phyloP scores from a whole-genome alignment of 2,329 filamentous ascomycete species.

The Cercospora sp. region DNA sequence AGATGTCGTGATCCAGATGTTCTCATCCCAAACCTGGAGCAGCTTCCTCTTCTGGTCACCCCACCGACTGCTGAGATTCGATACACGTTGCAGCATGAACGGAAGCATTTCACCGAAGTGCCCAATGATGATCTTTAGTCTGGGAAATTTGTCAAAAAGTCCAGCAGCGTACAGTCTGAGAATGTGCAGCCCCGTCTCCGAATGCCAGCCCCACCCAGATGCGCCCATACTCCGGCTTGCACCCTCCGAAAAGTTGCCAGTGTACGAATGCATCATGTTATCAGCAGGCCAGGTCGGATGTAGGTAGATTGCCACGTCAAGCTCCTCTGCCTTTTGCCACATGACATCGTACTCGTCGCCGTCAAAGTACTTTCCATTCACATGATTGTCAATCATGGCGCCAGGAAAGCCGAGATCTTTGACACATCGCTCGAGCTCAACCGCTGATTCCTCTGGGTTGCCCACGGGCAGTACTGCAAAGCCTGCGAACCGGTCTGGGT shows the following conservation, averaged over 20 bases:
- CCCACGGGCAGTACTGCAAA: constrained; percentile 40
- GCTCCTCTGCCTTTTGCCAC: constrained; percentile 41
- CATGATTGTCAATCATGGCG: constrained; percentile 41
- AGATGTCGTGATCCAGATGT: constrained; percentile 61
- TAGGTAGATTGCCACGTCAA: constrained; percentile 55
- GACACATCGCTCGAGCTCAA: constrained; percentile 38
- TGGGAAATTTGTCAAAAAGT: constrained; percentile 57
- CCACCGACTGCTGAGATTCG: constrained; percentile 34
- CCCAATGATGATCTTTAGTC: constrained; percentile 57
- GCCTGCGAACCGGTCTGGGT: constrained; percentile 36
- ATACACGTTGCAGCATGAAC: constrained; percentile 55
- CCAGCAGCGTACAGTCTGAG: constrained; percentile 54
- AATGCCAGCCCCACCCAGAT: constrained; percentile 54
- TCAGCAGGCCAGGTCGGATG: constrained; percentile 50
- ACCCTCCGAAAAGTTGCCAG: constrained; percentile 39
- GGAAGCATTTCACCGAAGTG: constrained; percentile 61
- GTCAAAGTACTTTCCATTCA: constrained; percentile 40
- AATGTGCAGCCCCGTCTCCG: constrained; percentile 51
- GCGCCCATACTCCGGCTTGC: constrained; percentile 41
- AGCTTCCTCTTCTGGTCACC: constrained; percentile 44
- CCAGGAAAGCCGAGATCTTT: constrained; percentile 39
- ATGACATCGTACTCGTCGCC: constrained; percentile 35
- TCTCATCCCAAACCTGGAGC: constrained; percentile 46
- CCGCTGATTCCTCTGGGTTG: constrained; percentile 35
- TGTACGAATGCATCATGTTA: constrained; percentile 39